These are phyloP conservation scores for Colletotrichum godetiae DNA, from an alignment of 2,329 filamentous ascomycete genomes.

Conservation along the genomic window DNA sequence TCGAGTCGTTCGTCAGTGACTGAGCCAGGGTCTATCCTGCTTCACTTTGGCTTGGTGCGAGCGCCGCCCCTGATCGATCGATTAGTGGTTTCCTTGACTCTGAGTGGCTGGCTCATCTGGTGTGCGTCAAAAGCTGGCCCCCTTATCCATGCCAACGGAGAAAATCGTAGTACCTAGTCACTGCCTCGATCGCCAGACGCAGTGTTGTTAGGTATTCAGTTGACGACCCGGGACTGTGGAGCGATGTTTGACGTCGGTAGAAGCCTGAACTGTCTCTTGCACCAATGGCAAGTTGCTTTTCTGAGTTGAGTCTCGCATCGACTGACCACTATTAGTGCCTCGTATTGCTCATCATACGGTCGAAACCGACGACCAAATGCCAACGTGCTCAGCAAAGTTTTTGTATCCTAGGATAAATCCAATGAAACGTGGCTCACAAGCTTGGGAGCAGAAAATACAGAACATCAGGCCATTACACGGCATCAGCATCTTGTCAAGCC, in stretches of 20 bases:
- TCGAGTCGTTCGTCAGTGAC: neutral
- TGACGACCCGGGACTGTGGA: neutral
- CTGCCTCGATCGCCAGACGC: neutral
- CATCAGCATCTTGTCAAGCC: conserved; percentile 13
- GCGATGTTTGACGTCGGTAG: neutral
- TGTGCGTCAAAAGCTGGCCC: conserved; percentile 1
- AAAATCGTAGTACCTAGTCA: neutral
- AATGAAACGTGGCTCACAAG: conserved; percentile 7
- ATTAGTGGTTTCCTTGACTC: neutral
- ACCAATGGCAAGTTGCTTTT: neutral
- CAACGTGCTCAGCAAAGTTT: neutral
- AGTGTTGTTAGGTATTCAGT: neutral
- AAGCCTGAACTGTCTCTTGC: neutral
- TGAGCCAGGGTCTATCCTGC: conserved; percentile 12
- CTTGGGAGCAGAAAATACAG: neutral
- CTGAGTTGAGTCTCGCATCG: neutral
- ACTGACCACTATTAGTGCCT: neutral
- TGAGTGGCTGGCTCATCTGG: conserved; percentile 22
- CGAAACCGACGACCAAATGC: neutral
- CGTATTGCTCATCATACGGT: neutral
- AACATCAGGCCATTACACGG: conserved; percentile 16
- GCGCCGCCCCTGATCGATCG: conserved; percentile 23
- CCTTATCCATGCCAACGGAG: conserved; percentile 6
- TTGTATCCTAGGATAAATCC: neutral
- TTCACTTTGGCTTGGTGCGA: neutral